Evolutionary conservation across 2,329 filamentous ascomycete genomes (phyloP).

Genomic region (Botrytis tulipae): DNA sequence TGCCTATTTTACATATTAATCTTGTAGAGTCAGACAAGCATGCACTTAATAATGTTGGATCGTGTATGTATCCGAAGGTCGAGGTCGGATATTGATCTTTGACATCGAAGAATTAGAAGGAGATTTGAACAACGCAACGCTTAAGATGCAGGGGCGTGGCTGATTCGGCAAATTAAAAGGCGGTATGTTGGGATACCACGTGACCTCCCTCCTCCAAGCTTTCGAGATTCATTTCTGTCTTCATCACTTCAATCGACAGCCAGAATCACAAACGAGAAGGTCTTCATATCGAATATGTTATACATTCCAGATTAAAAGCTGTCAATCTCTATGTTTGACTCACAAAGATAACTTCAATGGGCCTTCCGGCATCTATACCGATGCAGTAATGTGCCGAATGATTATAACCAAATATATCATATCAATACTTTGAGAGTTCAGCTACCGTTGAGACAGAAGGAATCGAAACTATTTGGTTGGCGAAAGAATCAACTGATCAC

Average conservation of each 20-base stretch:
- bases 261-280: not conserved
- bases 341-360: not conserved
- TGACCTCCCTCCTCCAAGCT: not conserved
- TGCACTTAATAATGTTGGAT: not conserved
- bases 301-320: not conserved
- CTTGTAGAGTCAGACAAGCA: not conserved
- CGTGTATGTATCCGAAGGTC: not conserved
- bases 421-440: not conserved
- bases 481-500: not conserved
- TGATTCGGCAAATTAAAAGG: not conserved
- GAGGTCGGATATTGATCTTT: not conserved
- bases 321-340: not conserved
- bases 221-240: not conserved
- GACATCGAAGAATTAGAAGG: not conserved
- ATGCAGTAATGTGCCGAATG: not conserved
- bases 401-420: not conserved
- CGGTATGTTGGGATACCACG: rapidly evolving
- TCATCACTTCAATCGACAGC: not conserved
- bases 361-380: not conserved
- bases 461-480: not conserved
- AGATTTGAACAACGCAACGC: not conserved
- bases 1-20: not conserved
- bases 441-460: not conserved
- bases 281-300: not conserved
- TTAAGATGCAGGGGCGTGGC: not conserved